These are phyloP conservation scores for Dionaea muscipula DNA, from an alignment of 179 eudicot genomes.

Conservation along the genomic window DNA sequence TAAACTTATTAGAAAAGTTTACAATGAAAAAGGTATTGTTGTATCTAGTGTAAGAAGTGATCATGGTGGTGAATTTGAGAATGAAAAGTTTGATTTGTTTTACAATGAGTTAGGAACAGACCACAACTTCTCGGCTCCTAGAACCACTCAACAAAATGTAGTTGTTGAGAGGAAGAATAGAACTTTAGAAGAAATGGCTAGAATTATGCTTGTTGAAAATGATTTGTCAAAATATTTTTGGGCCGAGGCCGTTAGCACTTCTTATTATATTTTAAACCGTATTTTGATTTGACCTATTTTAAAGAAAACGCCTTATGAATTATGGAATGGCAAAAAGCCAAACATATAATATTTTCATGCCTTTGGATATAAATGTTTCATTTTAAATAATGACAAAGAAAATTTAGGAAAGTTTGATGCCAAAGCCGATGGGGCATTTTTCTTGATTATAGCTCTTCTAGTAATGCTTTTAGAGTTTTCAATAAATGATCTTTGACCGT, in stretches of 20 bases:
- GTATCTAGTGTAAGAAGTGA: no score
- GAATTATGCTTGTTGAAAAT: not conserved
- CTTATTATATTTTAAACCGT: not conserved
- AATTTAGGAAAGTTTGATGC: not conserved
- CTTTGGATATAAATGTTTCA: not conserved
- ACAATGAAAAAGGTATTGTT: no score
- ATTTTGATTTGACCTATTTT: not conserved
- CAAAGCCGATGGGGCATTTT: not conserved
- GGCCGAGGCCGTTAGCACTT: not conserved
- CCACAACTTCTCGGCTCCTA: constrained; percentile 7
- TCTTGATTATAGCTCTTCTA: not conserved
- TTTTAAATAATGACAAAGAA: constrained; percentile 3
- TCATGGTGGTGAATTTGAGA: no score
- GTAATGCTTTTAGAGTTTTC: not conserved
- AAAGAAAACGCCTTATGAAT: constrained; percentile 1
- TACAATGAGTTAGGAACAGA: not conserved
- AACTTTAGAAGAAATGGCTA: constrained; percentile 2
- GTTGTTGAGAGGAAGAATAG: constrained; percentile 6
- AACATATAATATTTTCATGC: not conserved
- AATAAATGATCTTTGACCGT: not conserved
- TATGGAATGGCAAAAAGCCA: not conserved
- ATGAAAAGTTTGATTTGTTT: no score
- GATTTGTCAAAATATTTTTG: not conserved
- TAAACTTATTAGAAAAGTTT: no score
- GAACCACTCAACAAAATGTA: constrained; percentile 7